Evolutionary conservation across 2,329 filamentous ascomycete species (phyloP), one percentile per base, ranked within the genome.

Genomic region (Monilinia aucupariae): DNA sequence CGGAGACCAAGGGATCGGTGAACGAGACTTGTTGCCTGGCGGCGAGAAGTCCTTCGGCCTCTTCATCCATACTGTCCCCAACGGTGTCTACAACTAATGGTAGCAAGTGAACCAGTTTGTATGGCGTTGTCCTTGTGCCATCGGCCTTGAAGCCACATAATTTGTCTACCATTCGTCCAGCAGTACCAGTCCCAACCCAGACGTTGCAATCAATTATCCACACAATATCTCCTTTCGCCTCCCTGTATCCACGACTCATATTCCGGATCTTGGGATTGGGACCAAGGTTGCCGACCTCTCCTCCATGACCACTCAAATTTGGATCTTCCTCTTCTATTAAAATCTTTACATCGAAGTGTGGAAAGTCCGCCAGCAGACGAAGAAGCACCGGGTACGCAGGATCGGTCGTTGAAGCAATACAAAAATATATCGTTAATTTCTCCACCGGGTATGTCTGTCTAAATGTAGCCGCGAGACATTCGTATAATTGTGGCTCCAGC

Each of bases 261-360:
- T 99, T 99, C 58, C 94, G 83, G 70, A 99, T 96, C 79, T 99
- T 99, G n/a, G 94, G 94, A 72, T 99, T 99, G 1, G 94, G 94
- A 0, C 96, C 96, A 63, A 97, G 81, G 63, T 84, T 81, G 66
- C 82, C 76, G 56, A 76, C 71, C 53, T 80, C 76, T 60, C 80
- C 81, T 13, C 77, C 75, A 39, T 78, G 71, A 37, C 81, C 82
- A 60, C 85, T 82, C 10, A 96, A 78, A 37, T 85, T 75, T 0
- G 89, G 85, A 73, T 96, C 92, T 64, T 96, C 89, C 56, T 89
- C 84, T 77, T 97, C 93, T 54, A 97, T 80, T 13, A 92, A 81
- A 4, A 97, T 80, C 59, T 81, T 82, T 2, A 85, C 87, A 76
- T 96, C 87, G 69, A 85, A 82, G 15, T 78, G 75, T 0, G 90